Percentiles rank a stretch among this genome's conserved stretches.
Evolutionary conservation across 371 early-diverging fungal species (phyloP).

Genomic region (Syncephalastrum sp.): DNA sequence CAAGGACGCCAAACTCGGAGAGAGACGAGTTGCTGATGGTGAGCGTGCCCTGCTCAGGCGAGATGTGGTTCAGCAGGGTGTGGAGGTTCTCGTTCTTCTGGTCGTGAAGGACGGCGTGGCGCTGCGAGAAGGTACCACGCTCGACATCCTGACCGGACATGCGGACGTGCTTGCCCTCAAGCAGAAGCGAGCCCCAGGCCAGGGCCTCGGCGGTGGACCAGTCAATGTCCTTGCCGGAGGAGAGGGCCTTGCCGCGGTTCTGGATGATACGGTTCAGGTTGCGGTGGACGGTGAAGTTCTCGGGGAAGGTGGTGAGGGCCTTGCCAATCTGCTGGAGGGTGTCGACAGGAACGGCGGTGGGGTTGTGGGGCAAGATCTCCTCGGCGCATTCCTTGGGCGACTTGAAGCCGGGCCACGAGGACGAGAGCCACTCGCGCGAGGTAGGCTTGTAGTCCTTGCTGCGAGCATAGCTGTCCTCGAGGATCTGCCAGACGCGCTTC

Average conservation of each 20-base stretch:
- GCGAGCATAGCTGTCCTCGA: conserved; percentile 88
- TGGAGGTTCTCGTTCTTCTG: conserved; percentile 75
- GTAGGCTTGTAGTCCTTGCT: conserved; percentile 89
- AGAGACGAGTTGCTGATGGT: conserved; percentile 93
- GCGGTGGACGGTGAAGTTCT: conserved; percentile 85
- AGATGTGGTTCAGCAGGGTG: conserved; percentile 81
- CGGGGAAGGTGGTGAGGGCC: conserved; percentile 77
- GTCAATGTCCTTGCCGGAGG: conserved; percentile 81
- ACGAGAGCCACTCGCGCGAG: conserved; percentile 92
- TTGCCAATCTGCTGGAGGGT: conserved; percentile 79
- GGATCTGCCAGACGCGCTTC: conserved; percentile 85
- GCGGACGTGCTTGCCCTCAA: conserved; percentile 90
- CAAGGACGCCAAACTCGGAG: conserved; percentile 95
- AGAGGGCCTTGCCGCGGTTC: conserved; percentile 76
- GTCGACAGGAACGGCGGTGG: conserved; percentile 81
- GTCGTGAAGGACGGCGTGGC: conserved; percentile 94
- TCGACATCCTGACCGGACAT: conserved; percentile 96
- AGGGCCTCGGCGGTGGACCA: conserved; percentile 97
- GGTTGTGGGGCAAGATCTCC: conserved; percentile 61
- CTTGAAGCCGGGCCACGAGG: conserved; percentile 87
- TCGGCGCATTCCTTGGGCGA: conserved; percentile 82
- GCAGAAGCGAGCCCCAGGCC: conserved; percentile 89
- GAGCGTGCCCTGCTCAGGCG: conserved; percentile 80
- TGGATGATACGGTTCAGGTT: conserved; percentile 86
- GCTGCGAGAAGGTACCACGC: conserved; percentile 98